Conservation (phyloP, 805 yeast genomes). For the Candida krabiensis region DNA sequence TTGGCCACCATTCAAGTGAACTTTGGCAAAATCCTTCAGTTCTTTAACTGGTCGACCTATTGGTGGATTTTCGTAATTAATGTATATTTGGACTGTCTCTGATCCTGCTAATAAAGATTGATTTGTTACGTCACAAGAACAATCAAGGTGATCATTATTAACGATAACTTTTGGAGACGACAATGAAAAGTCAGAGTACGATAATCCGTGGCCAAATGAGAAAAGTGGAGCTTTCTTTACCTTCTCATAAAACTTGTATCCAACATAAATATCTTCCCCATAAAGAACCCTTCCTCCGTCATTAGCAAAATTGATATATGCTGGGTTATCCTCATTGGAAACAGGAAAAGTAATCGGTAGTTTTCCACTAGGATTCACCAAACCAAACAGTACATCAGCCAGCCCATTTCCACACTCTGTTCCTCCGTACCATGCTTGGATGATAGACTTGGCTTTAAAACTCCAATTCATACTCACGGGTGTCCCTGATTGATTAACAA, state of each 20-base stretch:
- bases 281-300: conserved; percentile 37
- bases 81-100: conserved; percentile 55
- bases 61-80: conserved; percentile 34
- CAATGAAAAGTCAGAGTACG: conserved; percentile 39
- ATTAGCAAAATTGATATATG: conserved; percentile 36
- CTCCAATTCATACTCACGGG: conserved; percentile 43
- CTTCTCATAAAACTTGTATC: conserved; percentile 44
- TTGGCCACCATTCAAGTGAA: conserved; percentile 30
- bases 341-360: conserved; percentile 40
- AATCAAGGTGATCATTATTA: conserved; percentile 12
- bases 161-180: conserved; percentile 31
- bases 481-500: conserved; percentile 41
- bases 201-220: conserved; percentile 47
- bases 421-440: conserved; percentile 41
- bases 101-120: conserved; percentile 46
- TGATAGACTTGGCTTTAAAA: conserved; percentile 26
- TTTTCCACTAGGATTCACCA: conserved; percentile 42
- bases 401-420: conserved; percentile 41
- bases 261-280: conserved; percentile 47
- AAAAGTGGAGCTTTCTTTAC: conserved; percentile 35
- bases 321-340: conserved; percentile 34
- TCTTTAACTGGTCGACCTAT: conserved; percentile 55
- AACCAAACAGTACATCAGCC: conserved; percentile 45
- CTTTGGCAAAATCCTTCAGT: conserved; percentile 54
- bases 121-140: conserved; percentile 42